A percentile compares a stretch with the other conserved stretches of the same genome.
Conservation (phyloP, 352 stramenopile genomes). For the Pythium pyrilobum region DNA sequence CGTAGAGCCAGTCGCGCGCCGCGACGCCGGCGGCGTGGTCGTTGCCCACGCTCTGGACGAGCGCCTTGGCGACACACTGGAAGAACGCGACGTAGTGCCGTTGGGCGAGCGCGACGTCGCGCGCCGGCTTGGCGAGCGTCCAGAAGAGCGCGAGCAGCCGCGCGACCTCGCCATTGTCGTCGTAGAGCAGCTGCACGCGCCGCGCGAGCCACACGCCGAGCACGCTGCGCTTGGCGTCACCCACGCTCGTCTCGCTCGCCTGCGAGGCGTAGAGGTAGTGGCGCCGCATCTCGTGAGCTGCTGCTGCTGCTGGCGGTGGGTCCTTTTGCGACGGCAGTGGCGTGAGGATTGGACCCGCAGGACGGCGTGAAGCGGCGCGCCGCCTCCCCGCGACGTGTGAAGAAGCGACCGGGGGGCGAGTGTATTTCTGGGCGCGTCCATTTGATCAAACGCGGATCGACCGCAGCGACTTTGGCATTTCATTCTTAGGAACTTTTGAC, state of each 20-base stretch:
- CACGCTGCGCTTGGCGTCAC: conserved; percentile 42
- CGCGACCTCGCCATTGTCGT: conserved; percentile 13
- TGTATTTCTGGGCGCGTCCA: too few species aligned
- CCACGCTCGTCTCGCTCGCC: conserved; percentile 56
- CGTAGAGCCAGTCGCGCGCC: conserved; percentile 67
- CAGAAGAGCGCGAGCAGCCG: conserved; percentile 44
- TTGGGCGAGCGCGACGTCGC: not conserved
- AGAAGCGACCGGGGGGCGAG: too few species aligned
- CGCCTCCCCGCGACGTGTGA: too few species aligned
- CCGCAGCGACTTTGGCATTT: too few species aligned
- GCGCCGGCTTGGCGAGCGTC: conserved; percentile 48
- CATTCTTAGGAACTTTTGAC: too few species aligned
- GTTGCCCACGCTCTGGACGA: conserved; percentile 44
- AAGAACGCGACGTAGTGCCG: conserved; percentile 55
- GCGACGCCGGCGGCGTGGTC: conserved; percentile 33
- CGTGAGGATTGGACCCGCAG: not conserved
- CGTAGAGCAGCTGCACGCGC: conserved; percentile 30
- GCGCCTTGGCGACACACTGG: conserved; percentile 44
- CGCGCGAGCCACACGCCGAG: conserved; percentile 48
- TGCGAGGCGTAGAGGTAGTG: conserved; percentile 63
- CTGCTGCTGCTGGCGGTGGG: not conserved
- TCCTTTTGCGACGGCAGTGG: not conserved
- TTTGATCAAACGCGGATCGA: too few species aligned
- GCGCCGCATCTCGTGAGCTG: conserved; percentile 27
- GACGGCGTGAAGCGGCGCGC: too few species aligned